Evolutionary conservation across 2,329 filamentous ascomycete genomes (phyloP), one percentile per base, ranked within the genome.

Genomic region (Coniochaeta sp.): DNA sequence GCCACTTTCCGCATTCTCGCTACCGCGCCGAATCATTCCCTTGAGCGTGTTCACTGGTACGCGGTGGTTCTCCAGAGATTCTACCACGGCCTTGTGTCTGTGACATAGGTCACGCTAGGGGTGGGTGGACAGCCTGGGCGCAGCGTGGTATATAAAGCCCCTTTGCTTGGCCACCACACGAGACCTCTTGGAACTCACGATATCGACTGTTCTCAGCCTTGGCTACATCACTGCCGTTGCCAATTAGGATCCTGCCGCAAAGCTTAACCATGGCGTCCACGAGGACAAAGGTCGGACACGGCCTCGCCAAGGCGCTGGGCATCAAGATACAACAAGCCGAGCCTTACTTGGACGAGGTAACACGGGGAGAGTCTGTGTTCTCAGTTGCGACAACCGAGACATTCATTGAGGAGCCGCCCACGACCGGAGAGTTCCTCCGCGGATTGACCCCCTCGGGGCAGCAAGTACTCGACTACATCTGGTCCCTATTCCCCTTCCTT

Each of bases 371-470:
- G 67, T 95, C 90, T 1, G 77, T 87, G 53, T 83, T 90, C 61
- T 94, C 91, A 0, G 75, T 81, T 31, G 78, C 80, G 40, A 89
- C 84, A 1, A 80, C 83, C 38, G 86, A 92, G 58, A 85, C 81
- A 47, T 97, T 95, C 64, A 76, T 94, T 51, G 92, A 99, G 64
- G 77, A 86, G 18, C 86, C 89, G 55, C 92, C 94, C 0, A 88
- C 83, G 3, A 81, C 83, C 0, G 62, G 68, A 6, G 91, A 96
- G 63, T 95, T 84, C 81, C 57, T 97, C 13, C 63, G 66, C 5
- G 78, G 85, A 2, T 69, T 87, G 16, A 63, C 80, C 0, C 94
- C 92, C 0, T 75, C 74, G 0, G 66, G 73, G 7, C 57, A 65
- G 1, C 77, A 87, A 31, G 51, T 85, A 3, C 48, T 67, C 5